Evolutionary conservation across 305 asterid species (phyloP).

Genomic region (Coffea humblotiana): DNA sequence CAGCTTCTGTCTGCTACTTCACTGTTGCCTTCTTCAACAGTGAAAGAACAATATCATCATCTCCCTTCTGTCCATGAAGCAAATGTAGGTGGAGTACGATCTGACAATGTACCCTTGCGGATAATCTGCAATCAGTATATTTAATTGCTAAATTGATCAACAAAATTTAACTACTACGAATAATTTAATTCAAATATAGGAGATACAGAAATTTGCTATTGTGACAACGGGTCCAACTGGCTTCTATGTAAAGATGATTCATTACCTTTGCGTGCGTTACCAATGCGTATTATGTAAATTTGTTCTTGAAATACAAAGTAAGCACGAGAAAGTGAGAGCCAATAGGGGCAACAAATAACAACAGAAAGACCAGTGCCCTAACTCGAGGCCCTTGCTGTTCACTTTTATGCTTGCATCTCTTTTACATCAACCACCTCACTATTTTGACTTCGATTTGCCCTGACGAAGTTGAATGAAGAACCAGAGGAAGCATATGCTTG

Average conservation of each 20-base stretch:
- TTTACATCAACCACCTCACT: background rate
- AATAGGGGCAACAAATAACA: background rate
- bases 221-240: background rate
- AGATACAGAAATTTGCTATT: background rate
- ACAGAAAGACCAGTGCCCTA: background rate
- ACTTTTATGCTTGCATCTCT: background rate
- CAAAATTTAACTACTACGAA: background rate
- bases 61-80: constrained; percentile 43
- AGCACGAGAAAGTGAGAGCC: background rate
- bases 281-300: background rate
- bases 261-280: background rate
- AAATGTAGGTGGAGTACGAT: constrained; percentile 29
- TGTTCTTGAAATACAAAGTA: background rate
- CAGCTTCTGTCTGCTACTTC: constrained; percentile 30
- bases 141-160: constrained; percentile 18
- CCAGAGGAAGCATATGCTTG: background rate
- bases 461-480: background rate
- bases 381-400: background rate
- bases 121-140: constrained; percentile 45
- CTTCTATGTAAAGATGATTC: background rate
- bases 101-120: constrained; percentile 39
- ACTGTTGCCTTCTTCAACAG: constrained; percentile 24
- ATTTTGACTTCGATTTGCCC: background rate
- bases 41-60: constrained; percentile 37
- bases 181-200: constrained; percentile 5